Base-by-base conservation (phyloP, 2,329 filamentous ascomycete genomes). In the Aspergillus flavus region DNA sequence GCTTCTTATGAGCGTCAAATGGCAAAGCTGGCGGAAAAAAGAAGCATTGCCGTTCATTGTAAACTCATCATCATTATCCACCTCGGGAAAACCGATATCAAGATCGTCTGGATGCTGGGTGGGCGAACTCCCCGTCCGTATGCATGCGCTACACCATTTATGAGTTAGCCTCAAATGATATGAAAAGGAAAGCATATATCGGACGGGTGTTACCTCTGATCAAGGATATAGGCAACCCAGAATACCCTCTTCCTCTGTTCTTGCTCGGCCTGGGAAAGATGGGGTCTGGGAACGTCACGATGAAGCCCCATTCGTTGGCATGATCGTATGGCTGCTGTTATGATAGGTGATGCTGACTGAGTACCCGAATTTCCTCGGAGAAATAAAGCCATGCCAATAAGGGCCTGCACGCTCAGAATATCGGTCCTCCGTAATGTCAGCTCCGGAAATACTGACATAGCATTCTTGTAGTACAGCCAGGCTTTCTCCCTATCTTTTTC, bases 401-500 rank as follows among this genome's bases (percentile, higher is more conserved):
- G 83, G 28, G 93, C 94, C 78, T 98, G 94, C 3, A 98, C 92
- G 71, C 93, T 97, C 34, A 97, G 82, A 19, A 98, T 82, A 78
- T 98, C 94, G 6, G 93, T 96, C 72, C 96, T 97, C 55, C 93
- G 91, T 86, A 98, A 91, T 1, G 92, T 92, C 64, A 98, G 81
- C 77, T 98, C 94, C 0, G 93, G 87, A 73, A 96, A 92, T 34
- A 96, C 92, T 12, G 91, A 93, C 85, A 97, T 90, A 41, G 94
- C 93, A 74, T 98, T 98, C 82, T 98, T 97, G 70, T 97, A 85
- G 73, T 97, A 95, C 2, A 88, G 89, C 91, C 94, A 97, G 0
- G 93, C 93, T 75, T 94, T 95, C 57, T 94, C 88, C 64, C 97
- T 93, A 73, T 97, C 93, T 64, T 95, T 93, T 69, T 91, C 87